A percentile compares a stretch with the other conserved stretches of the same genome.
Conservation (phyloP, 225 moss, liverwort and hornwort genomes). For the Sphagnum tenellum region DNA sequence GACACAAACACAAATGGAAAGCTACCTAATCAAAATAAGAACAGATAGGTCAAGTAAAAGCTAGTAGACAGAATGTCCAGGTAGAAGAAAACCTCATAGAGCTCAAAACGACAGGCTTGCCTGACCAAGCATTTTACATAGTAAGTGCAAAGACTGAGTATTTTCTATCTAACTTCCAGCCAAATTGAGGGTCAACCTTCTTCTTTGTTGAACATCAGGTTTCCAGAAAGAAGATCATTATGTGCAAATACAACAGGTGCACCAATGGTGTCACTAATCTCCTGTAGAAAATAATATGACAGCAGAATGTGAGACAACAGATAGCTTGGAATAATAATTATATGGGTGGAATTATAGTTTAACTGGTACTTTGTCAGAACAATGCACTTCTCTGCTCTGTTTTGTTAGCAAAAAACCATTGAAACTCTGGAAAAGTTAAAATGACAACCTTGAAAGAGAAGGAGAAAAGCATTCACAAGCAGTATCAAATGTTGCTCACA, state of each 20-base stretch:
- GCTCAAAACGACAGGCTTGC: no score
- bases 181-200: constrained; percentile 30
- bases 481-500: no score
- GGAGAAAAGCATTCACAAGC: no score
- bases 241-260: constrained; percentile 80
- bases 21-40: not conserved
- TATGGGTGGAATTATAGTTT: not conserved
- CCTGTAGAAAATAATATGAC: constrained; percentile 36
- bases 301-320: not conserved
- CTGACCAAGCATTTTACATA: no score
- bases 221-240: constrained; percentile 94
- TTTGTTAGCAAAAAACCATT: no score
- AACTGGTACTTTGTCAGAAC: no score
- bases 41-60: not conserved
- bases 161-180: no score
- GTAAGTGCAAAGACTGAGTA: no score
- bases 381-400: no score
- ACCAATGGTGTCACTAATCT: constrained; percentile 33
- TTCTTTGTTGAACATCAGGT: constrained; percentile 79
- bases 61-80: not conserved
- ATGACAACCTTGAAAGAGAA: no score
- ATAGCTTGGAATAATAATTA: not conserved
- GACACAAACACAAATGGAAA: no score
- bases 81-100: not conserved
- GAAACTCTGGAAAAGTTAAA: no score